These are phyloP conservation scores for Scleroderma citrinum DNA, from an alignment of 768 basidiomycete genomes.

Conservation along the genomic window DNA sequence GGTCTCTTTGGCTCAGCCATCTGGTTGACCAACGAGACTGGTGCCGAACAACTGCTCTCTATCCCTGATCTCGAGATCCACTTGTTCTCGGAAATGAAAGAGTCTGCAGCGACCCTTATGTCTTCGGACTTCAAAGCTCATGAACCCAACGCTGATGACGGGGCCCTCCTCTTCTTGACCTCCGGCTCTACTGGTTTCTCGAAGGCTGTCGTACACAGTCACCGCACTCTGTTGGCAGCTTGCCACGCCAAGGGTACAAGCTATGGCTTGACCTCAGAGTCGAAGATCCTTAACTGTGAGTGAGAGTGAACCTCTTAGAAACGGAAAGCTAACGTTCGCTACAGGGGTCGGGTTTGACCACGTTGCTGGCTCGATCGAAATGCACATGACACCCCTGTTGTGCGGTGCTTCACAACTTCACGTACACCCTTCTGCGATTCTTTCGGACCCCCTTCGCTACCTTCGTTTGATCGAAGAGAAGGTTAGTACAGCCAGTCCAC, in stretches of 20 bases:
- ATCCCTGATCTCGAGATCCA: slow-evolving; percentile 22
- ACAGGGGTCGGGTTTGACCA: slow-evolving; percentile 42
- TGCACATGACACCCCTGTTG: slow-evolving; percentile 34
- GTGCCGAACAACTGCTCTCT: slow-evolving; percentile 18
- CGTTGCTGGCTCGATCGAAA: slow-evolving; percentile 38
- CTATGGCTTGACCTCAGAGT: slow-evolving; percentile 29
- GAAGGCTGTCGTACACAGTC: slow-evolving; percentile 36
- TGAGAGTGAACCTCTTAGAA: not conserved
- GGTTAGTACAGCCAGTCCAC: slow-evolving; percentile 20
- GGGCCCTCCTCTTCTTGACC: slow-evolving; percentile 33
- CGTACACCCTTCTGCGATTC: slow-evolving; percentile 19
- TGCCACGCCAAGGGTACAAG: slow-evolving; percentile 29
- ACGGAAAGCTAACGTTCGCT: not conserved
- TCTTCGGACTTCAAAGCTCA: slow-evolving; percentile 14
- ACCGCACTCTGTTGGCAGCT: slow-evolving; percentile 32
- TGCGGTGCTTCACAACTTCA: slow-evolving; percentile 24
- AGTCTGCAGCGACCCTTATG: slow-evolving; percentile 4
- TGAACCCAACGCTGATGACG: slow-evolving; percentile 20
- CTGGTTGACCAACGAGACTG: slow-evolving; percentile 26
- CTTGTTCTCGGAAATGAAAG: slow-evolving; percentile 18
- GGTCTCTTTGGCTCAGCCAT: slow-evolving; percentile 25
- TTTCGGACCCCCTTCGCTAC: slow-evolving; percentile 18
- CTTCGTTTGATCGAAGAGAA: slow-evolving; percentile 32
- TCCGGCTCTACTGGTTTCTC: slow-evolving; percentile 42
- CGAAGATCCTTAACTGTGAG: slow-evolving; percentile 37